Evolutionary conservation across 768 basidiomycete genomes (phyloP), one percentile per base, ranked within the genome.

Genomic region (Tylopilus intermedius): DNA sequence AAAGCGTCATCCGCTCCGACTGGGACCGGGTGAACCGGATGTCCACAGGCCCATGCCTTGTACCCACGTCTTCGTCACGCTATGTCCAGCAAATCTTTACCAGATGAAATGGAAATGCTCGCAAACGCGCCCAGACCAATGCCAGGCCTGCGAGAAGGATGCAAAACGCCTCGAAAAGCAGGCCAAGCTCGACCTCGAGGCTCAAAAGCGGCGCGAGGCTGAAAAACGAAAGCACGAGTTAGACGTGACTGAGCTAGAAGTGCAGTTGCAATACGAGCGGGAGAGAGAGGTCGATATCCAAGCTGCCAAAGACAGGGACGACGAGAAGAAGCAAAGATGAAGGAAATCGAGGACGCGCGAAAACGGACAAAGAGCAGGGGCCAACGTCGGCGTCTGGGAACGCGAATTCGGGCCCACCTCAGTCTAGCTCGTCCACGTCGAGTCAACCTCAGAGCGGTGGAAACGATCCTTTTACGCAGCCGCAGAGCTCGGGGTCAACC

Each of bases 1-100:
- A 0, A 84, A 75, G 62, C 87, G 85, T 50, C 85, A 88, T 63
- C 78, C 77, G 49, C 51, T 11, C 62, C 56, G 44, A 78, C 79
- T 56, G 77, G 86, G 63, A 76, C 80, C 15, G 75, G 80, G 63
- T 45, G 58, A 58, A 18, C 63, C 61, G 1, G 61, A 64, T 2
- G 37, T 56, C 15, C 63, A 65, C 43, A 26, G 7, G 6, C 53
- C 47, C 32, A 76, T 80, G 70, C 54, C 48, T 2, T 87, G 86
- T 65, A 55, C 65, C 24, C 61, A 67, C 8, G 51, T 71, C 22
- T 58, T 80, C 39, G 50, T 56, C 0, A 57, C 46, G 1, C 70
- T 66, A 30, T 88, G 85, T 60, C 49, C 60, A 2, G 62, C 69
- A 0, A 69, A 71, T 2, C 72, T 72, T 0, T 86, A 88, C 53